These are phyloP conservation scores for Coffea eugenioides DNA, from an alignment of 257 asterid genomes.

Conservation along the genomic window DNA sequence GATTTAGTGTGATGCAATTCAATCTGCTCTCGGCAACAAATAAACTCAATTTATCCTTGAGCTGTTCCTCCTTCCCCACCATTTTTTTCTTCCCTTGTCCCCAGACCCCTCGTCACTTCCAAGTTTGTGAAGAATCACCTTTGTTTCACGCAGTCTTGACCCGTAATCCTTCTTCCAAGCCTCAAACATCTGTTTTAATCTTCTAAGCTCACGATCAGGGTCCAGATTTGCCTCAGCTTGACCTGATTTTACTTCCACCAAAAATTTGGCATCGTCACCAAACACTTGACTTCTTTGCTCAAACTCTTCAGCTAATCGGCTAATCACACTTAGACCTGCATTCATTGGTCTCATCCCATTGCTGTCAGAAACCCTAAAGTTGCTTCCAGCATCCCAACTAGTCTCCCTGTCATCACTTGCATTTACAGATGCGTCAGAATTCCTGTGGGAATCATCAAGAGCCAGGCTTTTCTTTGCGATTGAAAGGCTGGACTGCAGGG, in stretches of 20 bases:
- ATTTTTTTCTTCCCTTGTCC: conserved; percentile 66
- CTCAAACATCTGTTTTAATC: conserved; percentile 89
- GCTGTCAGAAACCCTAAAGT: conserved; percentile 47
- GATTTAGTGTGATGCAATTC: background rate
- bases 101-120: conserved; percentile 64
- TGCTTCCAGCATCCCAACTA: conserved; percentile 60
- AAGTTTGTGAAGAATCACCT: conserved; percentile 77
- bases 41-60: conserved; percentile 44
- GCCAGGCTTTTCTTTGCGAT: conserved; percentile 83
- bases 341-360: conserved; percentile 52
- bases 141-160: conserved; percentile 80
- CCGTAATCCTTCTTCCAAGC: conserved; percentile 96
- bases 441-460: conserved; percentile 65
- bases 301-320: conserved; percentile 88
- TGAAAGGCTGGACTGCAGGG: conserved; percentile 94
- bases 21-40: background rate
- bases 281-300: conserved; percentile 94
- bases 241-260: conserved; percentile 94
- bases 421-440: conserved; percentile 71
- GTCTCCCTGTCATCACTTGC: conserved; percentile 57
- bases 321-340: conserved; percentile 69
- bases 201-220: conserved; percentile 81
- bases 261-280: conserved; percentile 90
- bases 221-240: conserved; percentile 80
- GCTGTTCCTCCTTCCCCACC: conserved; percentile 96